phyloP scores from a whole-genome alignment of 148 eudicot genomes.

The Amaranthus palmeri region DNA sequence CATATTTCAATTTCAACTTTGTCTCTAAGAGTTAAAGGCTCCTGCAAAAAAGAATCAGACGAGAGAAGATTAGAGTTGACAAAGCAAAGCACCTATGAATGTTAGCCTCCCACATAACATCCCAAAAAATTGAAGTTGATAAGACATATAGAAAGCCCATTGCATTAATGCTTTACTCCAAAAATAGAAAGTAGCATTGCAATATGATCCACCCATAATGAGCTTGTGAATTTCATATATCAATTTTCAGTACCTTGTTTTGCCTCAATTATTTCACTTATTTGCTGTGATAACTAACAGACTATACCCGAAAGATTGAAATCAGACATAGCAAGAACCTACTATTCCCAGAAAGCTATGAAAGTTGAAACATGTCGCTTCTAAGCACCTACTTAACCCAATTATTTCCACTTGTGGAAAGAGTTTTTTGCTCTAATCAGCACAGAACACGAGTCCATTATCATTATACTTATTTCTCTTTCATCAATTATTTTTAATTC shows the following conservation, averaged over 20 bases:
- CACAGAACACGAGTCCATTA: background rate
- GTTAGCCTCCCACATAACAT: too few relatives aligned
- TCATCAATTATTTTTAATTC: background rate
- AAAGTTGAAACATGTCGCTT: background rate
- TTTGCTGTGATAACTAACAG: background rate
- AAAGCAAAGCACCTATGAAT: background rate
- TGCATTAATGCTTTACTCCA: background rate
- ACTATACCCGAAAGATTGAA: background rate
- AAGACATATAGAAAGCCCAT: background rate
- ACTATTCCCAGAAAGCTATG: background rate
- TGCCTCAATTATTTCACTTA: background rate
- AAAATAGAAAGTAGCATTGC: background rate
- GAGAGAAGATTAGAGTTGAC: background rate
- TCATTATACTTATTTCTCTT: background rate
- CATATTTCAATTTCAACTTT: conserved; percentile 16
- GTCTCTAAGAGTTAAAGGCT: conserved; percentile 1
- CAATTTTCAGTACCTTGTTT: background rate
- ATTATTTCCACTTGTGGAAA: background rate
- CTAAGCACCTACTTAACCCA: background rate
- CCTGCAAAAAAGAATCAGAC: conserved; percentile 12
- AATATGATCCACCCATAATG: background rate
- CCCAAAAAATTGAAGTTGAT: too few relatives aligned
- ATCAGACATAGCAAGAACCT: background rate
- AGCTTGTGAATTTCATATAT: background rate
- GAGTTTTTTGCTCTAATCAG: background rate